These are phyloP conservation scores for Dactylellina parvicollis DNA, from an alignment of 2,329 filamentous ascomycete genomes.

Conservation along the genomic window DNA sequence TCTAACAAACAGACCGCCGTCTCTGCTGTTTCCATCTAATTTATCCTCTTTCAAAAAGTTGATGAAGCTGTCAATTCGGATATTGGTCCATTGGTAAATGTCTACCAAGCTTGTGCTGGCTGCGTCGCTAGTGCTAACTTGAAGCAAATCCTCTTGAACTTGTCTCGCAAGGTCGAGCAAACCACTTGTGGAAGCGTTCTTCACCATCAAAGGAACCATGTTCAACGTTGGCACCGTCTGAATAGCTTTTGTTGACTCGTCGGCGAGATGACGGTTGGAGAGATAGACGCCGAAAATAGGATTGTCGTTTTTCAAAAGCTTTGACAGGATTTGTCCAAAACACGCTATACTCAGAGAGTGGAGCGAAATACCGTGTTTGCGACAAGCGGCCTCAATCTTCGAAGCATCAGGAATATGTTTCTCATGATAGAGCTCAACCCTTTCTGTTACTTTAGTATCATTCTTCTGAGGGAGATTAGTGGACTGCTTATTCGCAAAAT, in stretches of 20 bases:
- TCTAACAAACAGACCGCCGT: conserved; percentile 32
- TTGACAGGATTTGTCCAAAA: conserved; percentile 66
- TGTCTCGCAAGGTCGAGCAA: conserved; percentile 67
- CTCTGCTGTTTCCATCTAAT: conserved; percentile 26
- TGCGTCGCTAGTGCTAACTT: conserved; percentile 69
- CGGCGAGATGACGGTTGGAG: conserved; percentile 71
- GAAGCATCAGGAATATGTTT: conserved; percentile 63
- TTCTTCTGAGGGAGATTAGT: conserved; percentile 38
- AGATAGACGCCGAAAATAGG: conserved; percentile 82
- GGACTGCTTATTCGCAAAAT: conserved; percentile 42
- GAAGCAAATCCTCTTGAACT: conserved; percentile 75
- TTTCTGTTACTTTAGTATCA: conserved; percentile 47
- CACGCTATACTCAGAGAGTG: conserved; percentile 81
- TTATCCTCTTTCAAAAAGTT: conserved; percentile 69
- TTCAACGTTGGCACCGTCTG: conserved; percentile 76
- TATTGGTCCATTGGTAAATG: conserved; percentile 77
- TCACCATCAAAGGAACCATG: conserved; percentile 76
- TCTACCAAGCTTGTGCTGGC: conserved; percentile 74
- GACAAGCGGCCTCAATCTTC: conserved; percentile 62
- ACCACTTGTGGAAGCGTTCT: conserved; percentile 57
- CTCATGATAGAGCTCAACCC: conserved; percentile 64
- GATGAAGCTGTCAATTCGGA: conserved; percentile 76
- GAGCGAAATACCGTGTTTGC: conserved; percentile 70
- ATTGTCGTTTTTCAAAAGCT: conserved; percentile 58
- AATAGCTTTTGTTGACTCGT: conserved; percentile 58